These are phyloP conservation scores for Alternaria ventricosa DNA, from an alignment of 2,329 filamentous ascomycete species.

Conservation along the genomic window DNA sequence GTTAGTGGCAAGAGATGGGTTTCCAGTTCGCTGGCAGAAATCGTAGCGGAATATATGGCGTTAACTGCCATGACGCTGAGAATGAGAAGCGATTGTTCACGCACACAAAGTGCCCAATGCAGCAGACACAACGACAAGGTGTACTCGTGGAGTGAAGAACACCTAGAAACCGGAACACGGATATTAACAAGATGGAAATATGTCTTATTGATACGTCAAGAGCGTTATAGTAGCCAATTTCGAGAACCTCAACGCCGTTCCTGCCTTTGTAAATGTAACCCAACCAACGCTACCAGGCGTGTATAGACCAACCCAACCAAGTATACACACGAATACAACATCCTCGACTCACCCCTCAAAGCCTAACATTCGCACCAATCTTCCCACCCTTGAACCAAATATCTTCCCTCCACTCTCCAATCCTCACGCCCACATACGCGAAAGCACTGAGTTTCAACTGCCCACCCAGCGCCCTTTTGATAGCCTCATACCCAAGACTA, in stretches of 20 bases:
- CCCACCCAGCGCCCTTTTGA: constrained; percentile 81
- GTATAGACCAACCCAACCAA: neutral
- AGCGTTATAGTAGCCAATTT: neutral
- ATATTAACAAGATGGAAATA: neutral
- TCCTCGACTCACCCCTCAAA: constrained; percentile 32
- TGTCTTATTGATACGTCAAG: neutral
- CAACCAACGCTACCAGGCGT: neutral
- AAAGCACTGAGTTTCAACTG: constrained; percentile 77
- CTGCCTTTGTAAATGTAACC: neutral
- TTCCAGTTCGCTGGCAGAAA: neutral
- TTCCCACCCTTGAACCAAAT: constrained; percentile 59
- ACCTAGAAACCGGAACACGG: neutral
- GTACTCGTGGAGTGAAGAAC: neutral
- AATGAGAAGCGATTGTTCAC: neutral
- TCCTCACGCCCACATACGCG: constrained; percentile 74
- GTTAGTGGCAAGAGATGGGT: neutral
- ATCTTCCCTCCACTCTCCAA: constrained; percentile 75
- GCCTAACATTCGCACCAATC: constrained; percentile 56
- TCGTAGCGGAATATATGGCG: neutral
- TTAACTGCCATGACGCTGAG: neutral
- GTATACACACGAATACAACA: neutral
- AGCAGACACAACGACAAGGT: neutral
- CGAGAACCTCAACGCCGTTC: neutral
- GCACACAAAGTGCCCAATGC: neutral
- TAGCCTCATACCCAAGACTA: constrained; percentile 81